Percentiles rank a stretch among this genome's conserved stretches.
phyloP scores from a whole-genome alignment of 805 yeast species.

The Monosporozyma aerobia region DNA sequence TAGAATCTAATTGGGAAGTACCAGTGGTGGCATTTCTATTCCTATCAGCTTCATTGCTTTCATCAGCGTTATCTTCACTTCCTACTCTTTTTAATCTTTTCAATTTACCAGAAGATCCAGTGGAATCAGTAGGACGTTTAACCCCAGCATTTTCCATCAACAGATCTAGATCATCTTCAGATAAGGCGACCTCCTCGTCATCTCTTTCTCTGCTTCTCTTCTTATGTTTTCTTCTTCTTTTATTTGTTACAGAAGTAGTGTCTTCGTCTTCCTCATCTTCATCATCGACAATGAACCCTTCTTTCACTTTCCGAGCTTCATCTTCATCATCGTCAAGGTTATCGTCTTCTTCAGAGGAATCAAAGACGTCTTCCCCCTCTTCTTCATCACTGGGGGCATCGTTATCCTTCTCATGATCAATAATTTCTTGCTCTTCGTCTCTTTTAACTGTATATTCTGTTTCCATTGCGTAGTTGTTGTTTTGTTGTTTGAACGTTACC shows the following conservation, averaged over 20 bases:
- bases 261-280: slow-evolving; percentile 57
- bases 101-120: slow-evolving; percentile 37
- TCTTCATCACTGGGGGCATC: slow-evolving; percentile 34
- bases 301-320: slow-evolving; percentile 71
- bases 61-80: slow-evolving; percentile 31
- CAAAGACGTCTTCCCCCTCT: slow-evolving; percentile 44
- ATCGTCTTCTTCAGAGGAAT: slow-evolving; percentile 85
- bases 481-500: background rate
- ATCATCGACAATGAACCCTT: slow-evolving; percentile 91
- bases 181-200: slow-evolving; percentile 59
- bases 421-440: slow-evolving; percentile 23
- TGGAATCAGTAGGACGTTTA: slow-evolving; percentile 33
- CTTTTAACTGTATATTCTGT: slow-evolving; percentile 4
- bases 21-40: slow-evolving; percentile 9
- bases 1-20: slow-evolving; percentile 30
- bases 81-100: slow-evolving; percentile 79
- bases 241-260: slow-evolving; percentile 19
- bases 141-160: slow-evolving; percentile 85
- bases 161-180: slow-evolving; percentile 91
- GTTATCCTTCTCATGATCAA: slow-evolving; percentile 29
- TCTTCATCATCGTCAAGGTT: slow-evolving; percentile 84
- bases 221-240: slow-evolving; percentile 32
- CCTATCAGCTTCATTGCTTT: slow-evolving; percentile 11
- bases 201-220: slow-evolving; percentile 33
- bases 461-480: background rate